phyloP scores from a whole-genome alignment of 768 basidiomycete genomes.

The Rubroboletus satanas region DNA sequence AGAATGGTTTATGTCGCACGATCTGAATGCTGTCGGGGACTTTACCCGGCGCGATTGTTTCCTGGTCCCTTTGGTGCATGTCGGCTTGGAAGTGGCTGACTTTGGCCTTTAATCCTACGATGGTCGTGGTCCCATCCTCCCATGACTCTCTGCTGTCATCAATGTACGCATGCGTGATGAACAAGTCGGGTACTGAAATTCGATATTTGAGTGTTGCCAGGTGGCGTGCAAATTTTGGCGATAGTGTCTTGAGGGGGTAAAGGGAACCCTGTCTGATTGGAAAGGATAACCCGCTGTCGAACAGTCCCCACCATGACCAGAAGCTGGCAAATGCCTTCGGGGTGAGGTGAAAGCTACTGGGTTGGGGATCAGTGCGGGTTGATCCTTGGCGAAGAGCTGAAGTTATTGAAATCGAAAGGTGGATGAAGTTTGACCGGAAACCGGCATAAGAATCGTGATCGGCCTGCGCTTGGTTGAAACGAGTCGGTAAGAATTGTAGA shows the following conservation, averaged over 20 bases:
- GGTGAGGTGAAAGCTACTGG: slow-evolving; percentile 80
- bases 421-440: slow-evolving; percentile 92
- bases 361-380: slow-evolving; percentile 20
- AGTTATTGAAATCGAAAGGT: slow-evolving; percentile 81
- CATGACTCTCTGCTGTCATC: slow-evolving; percentile 80
- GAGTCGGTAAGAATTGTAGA: background rate
- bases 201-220: slow-evolving; percentile 91
- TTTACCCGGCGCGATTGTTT: slow-evolving; percentile 57
- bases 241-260: slow-evolving; percentile 64
- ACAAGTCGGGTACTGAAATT: slow-evolving; percentile 70
- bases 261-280: slow-evolving; percentile 87
- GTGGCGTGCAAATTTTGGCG: slow-evolving; percentile 85
- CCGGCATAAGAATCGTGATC: slow-evolving; percentile 73
- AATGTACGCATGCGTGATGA: slow-evolving; percentile 82
- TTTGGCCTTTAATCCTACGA: slow-evolving; percentile 82
- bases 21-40: slow-evolving; percentile 55
- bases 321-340: slow-evolving; percentile 86
- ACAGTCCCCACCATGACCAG: slow-evolving; percentile 88
- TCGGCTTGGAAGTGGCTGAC: slow-evolving; percentile 83
- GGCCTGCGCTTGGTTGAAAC: slow-evolving; percentile 31
- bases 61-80: slow-evolving; percentile 89
- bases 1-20: slow-evolving; percentile 77
- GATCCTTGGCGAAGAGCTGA: slow-evolving; percentile 48
- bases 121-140: slow-evolving; percentile 71
- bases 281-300: slow-evolving; percentile 71